A percentile compares a stretch with the other conserved stretches of the same genome.
Evolutionary conservation across 441 rosid species (phyloP).

Genomic region (Populus hybrid): DNA sequence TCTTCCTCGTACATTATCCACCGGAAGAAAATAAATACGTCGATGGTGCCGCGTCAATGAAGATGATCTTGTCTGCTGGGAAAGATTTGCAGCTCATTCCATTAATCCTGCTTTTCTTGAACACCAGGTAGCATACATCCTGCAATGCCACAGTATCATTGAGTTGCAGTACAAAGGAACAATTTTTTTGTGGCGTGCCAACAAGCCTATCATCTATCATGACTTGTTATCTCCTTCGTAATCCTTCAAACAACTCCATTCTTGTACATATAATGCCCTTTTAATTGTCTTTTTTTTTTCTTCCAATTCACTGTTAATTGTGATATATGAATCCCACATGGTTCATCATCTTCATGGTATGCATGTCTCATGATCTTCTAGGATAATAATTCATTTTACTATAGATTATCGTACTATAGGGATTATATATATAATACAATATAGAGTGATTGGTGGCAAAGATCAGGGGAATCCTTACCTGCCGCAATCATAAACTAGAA

Average conservation of each 20-base stretch:
- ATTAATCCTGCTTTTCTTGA: constrained; percentile 6
- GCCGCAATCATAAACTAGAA: constrained; percentile 42
- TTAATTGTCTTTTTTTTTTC: neutral
- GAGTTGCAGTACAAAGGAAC: neutral
- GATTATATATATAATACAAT: constrained; percentile 6
- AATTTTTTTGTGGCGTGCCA: neutral
- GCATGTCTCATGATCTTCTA: neutral
- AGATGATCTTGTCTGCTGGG: constrained; percentile 18
- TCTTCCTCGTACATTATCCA: constrained; percentile 31
- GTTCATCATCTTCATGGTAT: neutral
- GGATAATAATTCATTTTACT: neutral
- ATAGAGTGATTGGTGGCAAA: constrained; percentile 42
- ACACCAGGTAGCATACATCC: neutral
- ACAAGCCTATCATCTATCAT: neutral
- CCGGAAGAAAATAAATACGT: constrained; percentile 16
- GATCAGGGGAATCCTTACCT: constrained; percentile 43
- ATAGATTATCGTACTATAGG: neutral
- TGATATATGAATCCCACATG: neutral
- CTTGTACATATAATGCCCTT: neutral
- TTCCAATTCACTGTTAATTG: neutral
- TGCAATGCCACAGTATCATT: neutral
- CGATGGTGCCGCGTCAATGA: constrained; percentile 30
- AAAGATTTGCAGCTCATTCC: constrained; percentile 24
- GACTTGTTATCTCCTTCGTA: neutral
- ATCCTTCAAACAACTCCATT: neutral